Conservation (phyloP, 1,284 basidiomycete species). For the Bondarzewia mesenterica region DNA sequence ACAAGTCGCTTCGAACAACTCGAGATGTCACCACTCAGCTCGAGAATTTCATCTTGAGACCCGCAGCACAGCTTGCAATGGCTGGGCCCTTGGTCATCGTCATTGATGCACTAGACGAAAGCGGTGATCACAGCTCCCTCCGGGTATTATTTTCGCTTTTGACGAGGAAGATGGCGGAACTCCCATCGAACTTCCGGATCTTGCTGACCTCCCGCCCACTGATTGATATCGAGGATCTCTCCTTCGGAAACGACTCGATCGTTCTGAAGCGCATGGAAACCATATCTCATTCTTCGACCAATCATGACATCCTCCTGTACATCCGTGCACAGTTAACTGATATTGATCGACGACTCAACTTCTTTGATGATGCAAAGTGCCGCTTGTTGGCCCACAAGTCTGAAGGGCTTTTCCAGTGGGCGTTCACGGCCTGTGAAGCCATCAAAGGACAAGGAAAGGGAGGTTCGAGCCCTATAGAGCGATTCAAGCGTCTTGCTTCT, state of each 20-base stretch:
- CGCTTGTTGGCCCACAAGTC: neutral
- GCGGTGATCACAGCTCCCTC: neutral
- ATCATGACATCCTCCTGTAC: neutral
- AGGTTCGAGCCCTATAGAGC: neutral
- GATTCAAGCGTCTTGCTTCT: neutral
- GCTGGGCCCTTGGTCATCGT: neutral
- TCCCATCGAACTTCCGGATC: neutral
- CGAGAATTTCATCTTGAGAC: neutral
- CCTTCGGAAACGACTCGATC: neutral
- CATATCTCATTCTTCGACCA: neutral
- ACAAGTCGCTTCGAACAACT: neutral
- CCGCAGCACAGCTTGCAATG: neutral
- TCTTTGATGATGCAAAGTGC: neutral
- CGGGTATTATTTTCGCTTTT: neutral
- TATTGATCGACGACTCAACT: neutral
- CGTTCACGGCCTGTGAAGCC: neutral
- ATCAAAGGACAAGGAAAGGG: neutral
- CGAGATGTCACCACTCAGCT: neutral
- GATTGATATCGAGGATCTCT: neutral
- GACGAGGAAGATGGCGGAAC: neutral
- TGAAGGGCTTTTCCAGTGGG: neutral
- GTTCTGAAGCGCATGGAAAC: neutral
- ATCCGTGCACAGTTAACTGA: neutral
- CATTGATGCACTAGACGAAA: neutral
- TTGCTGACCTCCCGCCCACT: neutral